Evolutionary conservation across 2,329 filamentous ascomycete species (phyloP).

Genomic region (Pseudogymnoascus pannorum): DNA sequence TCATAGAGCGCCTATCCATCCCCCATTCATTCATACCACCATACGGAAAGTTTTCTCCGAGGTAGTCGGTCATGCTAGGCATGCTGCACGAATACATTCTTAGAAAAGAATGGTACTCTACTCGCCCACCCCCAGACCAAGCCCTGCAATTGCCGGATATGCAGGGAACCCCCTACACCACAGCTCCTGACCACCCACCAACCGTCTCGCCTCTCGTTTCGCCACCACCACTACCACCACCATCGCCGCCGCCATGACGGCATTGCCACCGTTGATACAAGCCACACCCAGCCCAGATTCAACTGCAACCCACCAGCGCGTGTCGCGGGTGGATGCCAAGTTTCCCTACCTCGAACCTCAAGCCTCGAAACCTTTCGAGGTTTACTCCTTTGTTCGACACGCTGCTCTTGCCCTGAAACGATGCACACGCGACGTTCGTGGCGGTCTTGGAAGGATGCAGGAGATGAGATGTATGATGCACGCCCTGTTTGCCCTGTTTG

Average conservation of each 20-base stretch:
- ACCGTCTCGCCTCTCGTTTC: background rate
- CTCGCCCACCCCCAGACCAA: background rate
- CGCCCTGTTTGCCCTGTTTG: background rate
- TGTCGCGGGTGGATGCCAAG: background rate
- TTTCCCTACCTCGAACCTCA: background rate
- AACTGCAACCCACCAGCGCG: background rate
- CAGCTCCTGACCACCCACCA: background rate
- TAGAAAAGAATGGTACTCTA: background rate
- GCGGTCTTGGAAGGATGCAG: background rate
- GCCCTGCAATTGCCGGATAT: background rate
- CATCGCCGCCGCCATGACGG: background rate
- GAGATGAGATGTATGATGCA: background rate
- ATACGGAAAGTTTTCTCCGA: background rate
- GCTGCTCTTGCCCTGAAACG: background rate
- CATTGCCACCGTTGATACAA: slow-evolving; percentile 3
- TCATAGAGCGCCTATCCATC: background rate
- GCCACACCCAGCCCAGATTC: background rate
- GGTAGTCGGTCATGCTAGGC: background rate
- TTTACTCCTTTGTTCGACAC: background rate
- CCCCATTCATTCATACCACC: too few species aligned
- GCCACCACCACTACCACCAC: background rate
- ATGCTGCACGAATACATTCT: background rate
- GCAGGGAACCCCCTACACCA: background rate
- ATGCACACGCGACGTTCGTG: background rate
- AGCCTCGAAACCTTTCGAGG: too few species aligned